Evolutionary conservation across 2,329 filamentous ascomycete genomes (phyloP), one percentile per base, ranked within the genome.

Genomic region (Fusarium mangiferae): DNA sequence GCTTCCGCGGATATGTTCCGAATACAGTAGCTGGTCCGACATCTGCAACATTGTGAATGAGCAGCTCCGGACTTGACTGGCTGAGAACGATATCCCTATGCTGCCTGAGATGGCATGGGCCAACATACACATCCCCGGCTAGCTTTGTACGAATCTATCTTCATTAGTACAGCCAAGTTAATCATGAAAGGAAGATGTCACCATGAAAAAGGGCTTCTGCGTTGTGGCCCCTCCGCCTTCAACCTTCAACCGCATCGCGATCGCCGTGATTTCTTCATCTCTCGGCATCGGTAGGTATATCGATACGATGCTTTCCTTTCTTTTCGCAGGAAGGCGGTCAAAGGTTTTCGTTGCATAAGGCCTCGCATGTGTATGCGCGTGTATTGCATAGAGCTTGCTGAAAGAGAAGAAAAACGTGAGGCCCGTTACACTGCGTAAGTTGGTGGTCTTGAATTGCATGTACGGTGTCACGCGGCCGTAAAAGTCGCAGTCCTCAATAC

Each of bases 331-430:
- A 39, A 70, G n/a, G 8, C 67, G 45, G 3, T 54, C 24, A 5
- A 54, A 65, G 4, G 52, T 59, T 30, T 24, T 35, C 4, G 20
- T 49, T 30, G 59, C 67, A 54, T 39, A 12, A 7, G 67, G 66
- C 2, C 17, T 54, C n/a, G 28, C 7, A 13, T 13, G 45, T 3
- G 51, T 70, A 22, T 70, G 67, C 14, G 41, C 41, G 26, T 70
- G 67, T n/a, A 70, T 33, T 8, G 59, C 66, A 15, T 70, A 70
- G 6, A 70, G 66, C 44, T 69, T 66, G 14, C 67, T 70, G 10
- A 65, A 52, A 3, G 59, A 52, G 60, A 65, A 70, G 39, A 70
- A 66, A 14, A 70, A 70, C 7, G 66, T 70, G n/a, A 70, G 59
- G 35, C 67, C 67, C 7, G 41, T 66, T 38, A 33, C 67, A 52